Evolutionary conservation across 495 filamentous ascomycete species (phyloP).

Genomic region (Aspergillus nidulans): DNA sequence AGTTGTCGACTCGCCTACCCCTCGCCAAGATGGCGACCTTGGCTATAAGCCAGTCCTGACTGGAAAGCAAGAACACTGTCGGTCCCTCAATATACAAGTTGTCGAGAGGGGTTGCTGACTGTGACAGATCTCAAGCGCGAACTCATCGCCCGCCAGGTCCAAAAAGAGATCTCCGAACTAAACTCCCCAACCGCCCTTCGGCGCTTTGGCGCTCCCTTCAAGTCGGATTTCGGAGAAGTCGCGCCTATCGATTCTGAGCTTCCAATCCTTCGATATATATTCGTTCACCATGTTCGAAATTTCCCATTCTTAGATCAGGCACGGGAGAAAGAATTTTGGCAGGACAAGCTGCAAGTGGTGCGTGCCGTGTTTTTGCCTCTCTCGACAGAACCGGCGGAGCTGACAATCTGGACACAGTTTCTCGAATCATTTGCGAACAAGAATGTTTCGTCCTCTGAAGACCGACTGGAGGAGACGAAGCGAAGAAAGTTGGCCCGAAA

Average conservation of each 20-base stretch:
- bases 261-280: slow-evolving; percentile 91
- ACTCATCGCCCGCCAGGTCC: slow-evolving; percentile 83
- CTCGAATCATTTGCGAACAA: slow-evolving; percentile 97
- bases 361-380: slow-evolving; percentile 26
- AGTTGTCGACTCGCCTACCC: background rate
- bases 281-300: slow-evolving; percentile 95
- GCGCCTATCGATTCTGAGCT: slow-evolving; percentile 90
- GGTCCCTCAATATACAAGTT: slow-evolving; percentile 17
- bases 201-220: slow-evolving; percentile 93
- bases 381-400: background rate
- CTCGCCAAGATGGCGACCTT: background rate
- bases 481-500: slow-evolving; percentile 86
- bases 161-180: slow-evolving; percentile 83
- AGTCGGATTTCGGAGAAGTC: slow-evolving; percentile 86
- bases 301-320: slow-evolving; percentile 97
- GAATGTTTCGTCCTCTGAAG: slow-evolving; percentile 93
- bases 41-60: slow-evolving; percentile 60
- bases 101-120: slow-evolving; percentile 21
- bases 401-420: slow-evolving; percentile 54
- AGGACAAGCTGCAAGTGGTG: slow-evolving; percentile 94
- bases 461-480: slow-evolving; percentile 94
- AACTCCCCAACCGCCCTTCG: slow-evolving; percentile 91
- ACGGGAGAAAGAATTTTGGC: slow-evolving; percentile 98
- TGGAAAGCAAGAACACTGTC: slow-evolving; percentile 98
- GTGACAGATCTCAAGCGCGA: slow-evolving; percentile 89